These are phyloP conservation scores for Tylopilus sp. DNA, from an alignment of 1,284 basidiomycete genomes.

Conservation along the genomic window DNA sequence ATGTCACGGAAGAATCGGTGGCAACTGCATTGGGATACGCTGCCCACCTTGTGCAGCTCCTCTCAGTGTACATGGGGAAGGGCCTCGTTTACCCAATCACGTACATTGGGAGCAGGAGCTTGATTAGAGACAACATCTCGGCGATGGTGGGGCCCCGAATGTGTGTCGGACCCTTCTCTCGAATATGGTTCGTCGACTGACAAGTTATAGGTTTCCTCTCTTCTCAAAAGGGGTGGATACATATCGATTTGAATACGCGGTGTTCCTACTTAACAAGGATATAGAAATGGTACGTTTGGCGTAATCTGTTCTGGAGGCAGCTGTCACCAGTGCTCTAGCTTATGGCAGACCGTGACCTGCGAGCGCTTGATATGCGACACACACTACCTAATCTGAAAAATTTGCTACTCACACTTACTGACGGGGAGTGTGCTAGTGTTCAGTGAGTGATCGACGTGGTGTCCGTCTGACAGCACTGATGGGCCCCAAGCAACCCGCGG, in stretches of 20 bases:
- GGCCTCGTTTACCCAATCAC: slow-evolving; percentile 86
- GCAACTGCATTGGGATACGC: slow-evolving; percentile 87
- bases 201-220: slow-evolving; percentile 75
- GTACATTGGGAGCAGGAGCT: slow-evolving; percentile 81
- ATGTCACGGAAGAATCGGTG: slow-evolving; percentile 79
- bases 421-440: slow-evolving; percentile 51
- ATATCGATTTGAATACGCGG: slow-evolving; percentile 97
- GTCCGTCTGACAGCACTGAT: slow-evolving; percentile 16
- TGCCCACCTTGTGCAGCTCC: slow-evolving; percentile 77
- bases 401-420: slow-evolving; percentile 80
- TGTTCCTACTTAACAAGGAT: slow-evolving; percentile 96
- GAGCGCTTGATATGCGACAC: slow-evolving; percentile 89
- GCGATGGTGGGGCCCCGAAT: slow-evolving; percentile 91
- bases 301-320: slow-evolving; percentile 6
- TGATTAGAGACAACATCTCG: slow-evolving; percentile 87
- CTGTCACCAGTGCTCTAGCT: slow-evolving; percentile 49
- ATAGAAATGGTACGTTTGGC: slow-evolving; percentile 77
- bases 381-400: slow-evolving; percentile 97
- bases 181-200: slow-evolving; percentile 11
- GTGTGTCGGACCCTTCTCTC: slow-evolving; percentile 44
- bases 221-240: slow-evolving; percentile 93
- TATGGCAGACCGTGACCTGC: slow-evolving; percentile 85
- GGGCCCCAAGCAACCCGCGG: slow-evolving; percentile 17
- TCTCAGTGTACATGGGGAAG: slow-evolving; percentile 76
- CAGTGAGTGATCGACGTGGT: slow-evolving; percentile 38